phyloP scores from a whole-genome alignment of 306 rosid species.

The Albizia julibrissin region DNA sequence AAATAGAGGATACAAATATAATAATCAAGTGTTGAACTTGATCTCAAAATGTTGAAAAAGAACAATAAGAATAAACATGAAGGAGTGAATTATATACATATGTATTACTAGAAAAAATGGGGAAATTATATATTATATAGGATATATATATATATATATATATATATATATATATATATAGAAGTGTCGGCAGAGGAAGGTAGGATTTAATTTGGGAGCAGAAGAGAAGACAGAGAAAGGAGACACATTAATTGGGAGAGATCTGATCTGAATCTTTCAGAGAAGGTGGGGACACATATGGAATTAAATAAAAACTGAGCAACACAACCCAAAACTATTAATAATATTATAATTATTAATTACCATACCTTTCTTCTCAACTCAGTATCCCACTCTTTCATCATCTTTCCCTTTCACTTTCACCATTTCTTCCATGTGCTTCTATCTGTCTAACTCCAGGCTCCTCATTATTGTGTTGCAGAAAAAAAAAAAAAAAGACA shows the following conservation, averaged over 20 bases:
- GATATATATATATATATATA: too few relatives aligned
- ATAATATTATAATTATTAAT: background rate
- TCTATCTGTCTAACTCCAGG: background rate
- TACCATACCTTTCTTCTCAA: background rate
- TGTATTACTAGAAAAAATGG: background rate
- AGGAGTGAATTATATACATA: background rate
- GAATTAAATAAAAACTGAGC: background rate
- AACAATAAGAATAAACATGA: background rate
- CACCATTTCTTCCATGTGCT: background rate
- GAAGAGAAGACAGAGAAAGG: slow-evolving; percentile 33
- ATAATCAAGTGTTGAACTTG: background rate
- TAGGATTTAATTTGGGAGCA: slow-evolving; percentile 1
- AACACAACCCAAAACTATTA: background rate
- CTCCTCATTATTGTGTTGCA: background rate
- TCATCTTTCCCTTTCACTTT: background rate
- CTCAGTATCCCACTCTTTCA: background rate
- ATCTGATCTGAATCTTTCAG: background rate
- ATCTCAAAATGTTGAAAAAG: background rate
- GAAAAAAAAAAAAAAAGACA: background rate
- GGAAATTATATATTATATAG: background rate
- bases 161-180: too few relatives aligned
- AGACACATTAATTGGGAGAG: slow-evolving; percentile 26
- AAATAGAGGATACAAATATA: background rate
- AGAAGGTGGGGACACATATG: background rate
- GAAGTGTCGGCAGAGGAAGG: slow-evolving; percentile 63